These are phyloP conservation scores for Phytophthora sp. DNA, from an alignment of 352 stramenopile species.

Conservation along the genomic window DNA sequence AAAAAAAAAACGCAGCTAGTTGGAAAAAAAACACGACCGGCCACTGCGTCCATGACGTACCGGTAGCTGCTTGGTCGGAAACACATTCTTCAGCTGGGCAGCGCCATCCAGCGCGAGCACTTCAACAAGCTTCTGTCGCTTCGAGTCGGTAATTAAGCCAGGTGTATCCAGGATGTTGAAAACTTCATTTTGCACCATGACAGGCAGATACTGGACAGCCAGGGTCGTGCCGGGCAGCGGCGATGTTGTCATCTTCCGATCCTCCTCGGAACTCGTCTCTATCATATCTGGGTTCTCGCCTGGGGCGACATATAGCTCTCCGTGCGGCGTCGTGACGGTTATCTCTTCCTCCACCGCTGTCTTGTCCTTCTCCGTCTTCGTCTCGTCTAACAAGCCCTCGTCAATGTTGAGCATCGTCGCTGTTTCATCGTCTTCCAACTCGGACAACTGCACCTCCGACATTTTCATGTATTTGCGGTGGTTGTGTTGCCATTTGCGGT, in stretches of 20 bases:
- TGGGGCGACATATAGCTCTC: conserved; percentile 56
- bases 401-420: conserved; percentile 68
- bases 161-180: conserved; percentile 87
- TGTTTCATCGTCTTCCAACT: conserved; percentile 54
- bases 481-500: conserved; percentile 88
- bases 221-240: conserved; percentile 91
- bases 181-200: conserved; percentile 80
- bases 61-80: conserved; percentile 76
- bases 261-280: conserved; percentile 69
- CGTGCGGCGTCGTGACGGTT: conserved; percentile 31
- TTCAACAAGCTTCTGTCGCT: conserved; percentile 83
- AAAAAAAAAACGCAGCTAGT: conserved; percentile 2
- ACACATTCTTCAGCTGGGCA: conserved; percentile 75
- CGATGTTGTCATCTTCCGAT: conserved; percentile 88
- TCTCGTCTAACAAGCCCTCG: conserved; percentile 35
- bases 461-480: conserved; percentile 89
- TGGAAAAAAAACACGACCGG: not conserved
- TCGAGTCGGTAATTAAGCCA: conserved; percentile 77
- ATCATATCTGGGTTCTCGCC: conserved; percentile 73
- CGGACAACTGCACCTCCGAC: conserved; percentile 54
- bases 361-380: conserved; percentile 20
- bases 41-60: conserved; percentile 30
- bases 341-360: conserved; percentile 12
- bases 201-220: conserved; percentile 77
- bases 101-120: conserved; percentile 71